A percentile compares a stretch with the other conserved stretches of the same genome.
phyloP scores from a whole-genome alignment of 2,329 filamentous ascomycete genomes.

The Neoscytalidium dimidiatum region DNA sequence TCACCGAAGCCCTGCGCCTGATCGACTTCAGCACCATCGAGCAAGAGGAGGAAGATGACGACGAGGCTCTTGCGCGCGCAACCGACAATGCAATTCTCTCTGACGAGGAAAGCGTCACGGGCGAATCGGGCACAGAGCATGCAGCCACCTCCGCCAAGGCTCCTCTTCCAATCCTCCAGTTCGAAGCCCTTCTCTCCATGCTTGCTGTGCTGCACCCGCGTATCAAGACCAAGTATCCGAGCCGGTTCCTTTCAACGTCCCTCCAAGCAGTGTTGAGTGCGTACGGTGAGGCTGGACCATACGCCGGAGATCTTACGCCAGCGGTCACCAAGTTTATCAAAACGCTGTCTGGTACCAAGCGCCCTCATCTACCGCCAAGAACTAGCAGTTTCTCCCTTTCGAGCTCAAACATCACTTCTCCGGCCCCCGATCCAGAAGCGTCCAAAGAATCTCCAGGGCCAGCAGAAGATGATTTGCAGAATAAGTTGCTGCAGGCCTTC shows the following conservation, averaged over 20 bases:
- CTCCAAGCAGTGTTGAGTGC: constrained; percentile 69
- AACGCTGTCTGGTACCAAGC: constrained; percentile 65
- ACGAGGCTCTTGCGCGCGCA: constrained; percentile 20
- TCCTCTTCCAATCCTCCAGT: constrained; percentile 55
- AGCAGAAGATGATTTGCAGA: constrained; percentile 63
- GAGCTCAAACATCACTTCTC: constrained; percentile 27
- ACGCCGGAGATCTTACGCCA: constrained; percentile 65
- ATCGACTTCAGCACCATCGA: constrained; percentile 53
- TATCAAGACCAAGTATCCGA: constrained; percentile 76
- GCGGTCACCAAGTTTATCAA: constrained; percentile 71
- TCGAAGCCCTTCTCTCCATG: constrained; percentile 70
- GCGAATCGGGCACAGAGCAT: constrained; percentile 30
- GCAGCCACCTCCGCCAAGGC: constrained; percentile 31
- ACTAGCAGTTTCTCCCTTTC: constrained; percentile 51
- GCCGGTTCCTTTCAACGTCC: constrained; percentile 76
- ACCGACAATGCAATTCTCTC: constrained; percentile 23
- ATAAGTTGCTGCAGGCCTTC: constrained; percentile 71
- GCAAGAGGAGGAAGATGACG: constrained; percentile 42
- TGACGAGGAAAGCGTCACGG: constrained; percentile 12
- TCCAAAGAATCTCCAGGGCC: constrained; percentile 46
- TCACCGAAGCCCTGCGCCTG: constrained; percentile 69
- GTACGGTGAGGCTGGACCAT: constrained; percentile 60
- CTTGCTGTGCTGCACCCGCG: constrained; percentile 72
- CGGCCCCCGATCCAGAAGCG: constrained; percentile 60
- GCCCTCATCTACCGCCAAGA: constrained; percentile 65